Conservation (phyloP, 768 basidiomycete genomes). For the Myochromella boudieri region DNA sequence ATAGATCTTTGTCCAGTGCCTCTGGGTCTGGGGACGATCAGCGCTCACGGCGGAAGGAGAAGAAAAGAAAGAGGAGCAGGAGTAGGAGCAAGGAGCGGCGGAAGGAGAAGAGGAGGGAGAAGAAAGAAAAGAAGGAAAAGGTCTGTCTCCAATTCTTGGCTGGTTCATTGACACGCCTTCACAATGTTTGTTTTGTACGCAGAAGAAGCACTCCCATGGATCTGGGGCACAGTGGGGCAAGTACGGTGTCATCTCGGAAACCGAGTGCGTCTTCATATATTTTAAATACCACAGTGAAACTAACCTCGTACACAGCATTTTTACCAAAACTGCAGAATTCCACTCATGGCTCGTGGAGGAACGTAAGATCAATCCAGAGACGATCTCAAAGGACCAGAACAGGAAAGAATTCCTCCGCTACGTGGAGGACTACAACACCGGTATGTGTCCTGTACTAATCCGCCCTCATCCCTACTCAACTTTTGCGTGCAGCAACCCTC, state of each 20-base stretch:
- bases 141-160: constrained; percentile 21
- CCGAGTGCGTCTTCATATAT: constrained; percentile 59
- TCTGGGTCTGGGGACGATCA: constrained; percentile 27
- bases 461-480: neutral
- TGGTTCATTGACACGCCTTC: neutral
- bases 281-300: neutral
- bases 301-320: constrained; percentile 53
- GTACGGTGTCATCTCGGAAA: constrained; percentile 82
- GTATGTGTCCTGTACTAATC: constrained; percentile 34
- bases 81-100: constrained; percentile 41
- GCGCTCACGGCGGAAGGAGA: constrained; percentile 40
- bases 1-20: constrained; percentile 14
- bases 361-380: constrained; percentile 87
- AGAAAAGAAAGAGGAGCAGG: constrained; percentile 42
- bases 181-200: neutral
- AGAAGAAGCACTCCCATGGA: constrained; percentile 59
- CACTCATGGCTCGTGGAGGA: constrained; percentile 93
- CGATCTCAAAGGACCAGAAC: constrained; percentile 79
- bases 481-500: constrained; percentile 63
- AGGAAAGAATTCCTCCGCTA: constrained; percentile 84
- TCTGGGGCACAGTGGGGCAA: constrained; percentile 82
- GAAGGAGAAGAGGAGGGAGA: constrained; percentile 46
- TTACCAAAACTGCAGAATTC: constrained; percentile 83
- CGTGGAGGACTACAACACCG: constrained; percentile 83
- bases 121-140: constrained; percentile 53